Conservation (phyloP, 257 asterid genomes). For the Coffea canephora region DNA sequence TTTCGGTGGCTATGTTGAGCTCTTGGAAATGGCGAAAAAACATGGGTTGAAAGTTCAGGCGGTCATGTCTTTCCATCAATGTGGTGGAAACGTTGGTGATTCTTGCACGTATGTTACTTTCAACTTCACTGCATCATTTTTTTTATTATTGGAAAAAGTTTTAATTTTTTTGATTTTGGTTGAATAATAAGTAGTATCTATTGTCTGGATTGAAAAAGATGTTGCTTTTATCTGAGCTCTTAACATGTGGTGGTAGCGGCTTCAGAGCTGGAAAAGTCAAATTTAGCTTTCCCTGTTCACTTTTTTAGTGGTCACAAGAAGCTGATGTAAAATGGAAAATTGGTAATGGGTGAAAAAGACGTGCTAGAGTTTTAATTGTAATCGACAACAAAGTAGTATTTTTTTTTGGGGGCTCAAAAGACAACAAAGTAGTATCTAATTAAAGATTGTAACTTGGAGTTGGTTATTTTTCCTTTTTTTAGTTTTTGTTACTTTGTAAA, state of each 20-base stretch:
- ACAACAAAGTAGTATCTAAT: neutral
- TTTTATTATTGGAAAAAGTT: neutral
- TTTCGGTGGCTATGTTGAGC: constrained; percentile 88
- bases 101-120: constrained; percentile 70
- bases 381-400: neutral
- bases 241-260: constrained; percentile 1
- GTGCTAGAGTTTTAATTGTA: too few species aligned
- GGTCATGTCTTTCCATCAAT: constrained; percentile 95
- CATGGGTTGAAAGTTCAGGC: constrained; percentile 96
- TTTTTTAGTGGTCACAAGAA: constrained; percentile 6
- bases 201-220: neutral
- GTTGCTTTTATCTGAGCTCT: constrained; percentile 18
- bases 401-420: neutral
- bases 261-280: constrained; percentile 8
- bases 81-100: constrained; percentile 98
- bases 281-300: neutral
- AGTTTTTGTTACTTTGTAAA: neutral
- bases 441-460: neutral
- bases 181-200: too few species aligned
- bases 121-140: neutral
- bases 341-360: neutral
- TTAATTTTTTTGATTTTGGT: neutral
- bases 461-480: neutral
- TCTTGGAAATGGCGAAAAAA: constrained; percentile 87
- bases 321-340: neutral